Conservation (phyloP, 2,329 filamentous ascomycete genomes). For the Biscogniauxia marginata region DNA sequence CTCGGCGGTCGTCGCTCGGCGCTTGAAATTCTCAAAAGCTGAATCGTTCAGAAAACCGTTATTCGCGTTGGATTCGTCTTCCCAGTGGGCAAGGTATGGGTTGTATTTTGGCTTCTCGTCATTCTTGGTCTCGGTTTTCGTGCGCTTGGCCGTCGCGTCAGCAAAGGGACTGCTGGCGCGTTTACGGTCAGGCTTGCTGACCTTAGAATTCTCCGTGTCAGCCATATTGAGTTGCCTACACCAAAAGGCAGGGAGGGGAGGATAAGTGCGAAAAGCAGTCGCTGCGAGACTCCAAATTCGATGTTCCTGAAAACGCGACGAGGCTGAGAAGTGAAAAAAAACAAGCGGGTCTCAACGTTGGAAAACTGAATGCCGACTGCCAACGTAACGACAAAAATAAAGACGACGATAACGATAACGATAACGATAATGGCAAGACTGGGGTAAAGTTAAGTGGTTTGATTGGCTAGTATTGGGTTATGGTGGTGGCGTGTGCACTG, state of each 20-base stretch:
- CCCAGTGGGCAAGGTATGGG: conserved; percentile 89
- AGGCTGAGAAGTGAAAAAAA: background rate
- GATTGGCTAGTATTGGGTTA: too few relatives aligned
- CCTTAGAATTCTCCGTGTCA: conserved; percentile 17
- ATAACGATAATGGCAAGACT: too few relatives aligned
- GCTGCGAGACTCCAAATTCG: background rate
- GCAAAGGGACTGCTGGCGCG: conserved; percentile 25
- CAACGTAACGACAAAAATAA: background rate
- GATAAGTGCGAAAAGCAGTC: background rate
- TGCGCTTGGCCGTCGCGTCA: conserved; percentile 27
- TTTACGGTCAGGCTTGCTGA: conserved; percentile 25
- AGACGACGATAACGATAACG: background rate
- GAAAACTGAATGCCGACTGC: background rate
- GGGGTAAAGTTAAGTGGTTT: too few relatives aligned
- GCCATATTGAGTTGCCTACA: conserved; percentile 11
- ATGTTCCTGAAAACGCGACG: background rate
- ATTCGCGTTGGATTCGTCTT: conserved; percentile 50
- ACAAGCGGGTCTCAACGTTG: background rate
- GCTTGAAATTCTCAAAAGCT: conserved; percentile 65
- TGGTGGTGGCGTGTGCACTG: too few relatives aligned
- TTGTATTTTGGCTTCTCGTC: conserved; percentile 53
- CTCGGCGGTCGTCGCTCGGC: conserved; percentile 76
- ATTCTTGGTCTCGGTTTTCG: conserved; percentile 26
- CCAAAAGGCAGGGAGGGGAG: background rate
- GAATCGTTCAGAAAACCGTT: conserved; percentile 40